Percentiles rank a stretch among this genome's conserved stretches.
These are phyloP conservation scores for Drechslerella dactyloides DNA, from an alignment of 2,329 filamentous ascomycete genomes.

Conservation along the genomic window DNA sequence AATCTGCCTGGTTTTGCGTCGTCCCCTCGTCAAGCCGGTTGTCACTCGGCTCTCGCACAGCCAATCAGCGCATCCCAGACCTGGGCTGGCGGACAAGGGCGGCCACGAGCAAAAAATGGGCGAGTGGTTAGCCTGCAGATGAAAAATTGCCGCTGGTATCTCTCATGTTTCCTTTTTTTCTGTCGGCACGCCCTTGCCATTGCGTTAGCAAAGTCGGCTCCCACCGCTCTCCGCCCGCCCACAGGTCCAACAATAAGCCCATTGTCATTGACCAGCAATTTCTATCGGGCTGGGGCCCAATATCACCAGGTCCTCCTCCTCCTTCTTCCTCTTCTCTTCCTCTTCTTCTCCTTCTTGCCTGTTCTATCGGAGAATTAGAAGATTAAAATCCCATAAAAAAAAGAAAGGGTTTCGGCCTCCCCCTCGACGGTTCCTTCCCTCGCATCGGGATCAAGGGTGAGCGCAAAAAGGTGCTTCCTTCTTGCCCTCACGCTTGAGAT, in stretches of 20 bases:
- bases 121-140: constrained; percentile 41
- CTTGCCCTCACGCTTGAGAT: constrained; percentile 49
- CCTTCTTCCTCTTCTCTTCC: constrained; percentile 19
- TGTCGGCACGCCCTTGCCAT: constrained; percentile 42
- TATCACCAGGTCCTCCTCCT: constrained; percentile 29
- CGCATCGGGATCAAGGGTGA: constrained; percentile 46
- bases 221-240: constrained; percentile 43
- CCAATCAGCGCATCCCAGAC: constrained; percentile 45
- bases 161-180: constrained; percentile 34
- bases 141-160: constrained; percentile 50
- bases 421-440: constrained; percentile 29
- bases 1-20: constrained; percentile 30
- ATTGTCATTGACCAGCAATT: constrained; percentile 46
- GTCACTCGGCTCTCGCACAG: constrained; percentile 36
- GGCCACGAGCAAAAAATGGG: constrained; percentile 35
- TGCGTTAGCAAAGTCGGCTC: constrained; percentile 49
- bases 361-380: constrained; percentile 23
- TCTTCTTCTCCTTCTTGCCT: background rate
- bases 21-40: constrained; percentile 41
- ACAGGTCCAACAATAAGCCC: constrained; percentile 47
- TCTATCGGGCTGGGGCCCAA: constrained; percentile 38
- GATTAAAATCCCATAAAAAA: background rate
- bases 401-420: constrained; percentile 27
- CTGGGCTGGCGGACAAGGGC: constrained; percentile 31
- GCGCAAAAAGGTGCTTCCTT: constrained; percentile 50